phyloP scores from a whole-genome alignment of 1,284 basidiomycete species.

The Vanrija pseudolonga region DNA sequence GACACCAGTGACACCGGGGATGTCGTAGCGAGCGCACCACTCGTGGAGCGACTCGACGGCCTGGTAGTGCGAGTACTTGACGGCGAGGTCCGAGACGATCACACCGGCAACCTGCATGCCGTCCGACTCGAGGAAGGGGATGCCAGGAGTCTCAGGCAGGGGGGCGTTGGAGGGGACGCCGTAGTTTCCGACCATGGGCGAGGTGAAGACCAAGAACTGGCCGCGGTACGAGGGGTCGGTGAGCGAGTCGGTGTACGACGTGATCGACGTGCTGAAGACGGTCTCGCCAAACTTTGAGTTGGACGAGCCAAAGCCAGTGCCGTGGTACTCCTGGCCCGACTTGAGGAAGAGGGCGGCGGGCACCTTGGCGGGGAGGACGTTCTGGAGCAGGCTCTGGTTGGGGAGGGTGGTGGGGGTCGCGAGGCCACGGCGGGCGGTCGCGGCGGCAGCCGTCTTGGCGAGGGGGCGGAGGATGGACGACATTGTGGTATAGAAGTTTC shows the following conservation, averaged over 20 bases:
- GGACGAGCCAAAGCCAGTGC: slow-evolving; percentile 83
- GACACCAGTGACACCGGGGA: slow-evolving; percentile 93
- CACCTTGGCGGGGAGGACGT: slow-evolving; percentile 47
- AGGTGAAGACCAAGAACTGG: slow-evolving; percentile 97
- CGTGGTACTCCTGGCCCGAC: slow-evolving; percentile 85
- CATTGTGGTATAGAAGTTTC: slow-evolving; percentile 5
- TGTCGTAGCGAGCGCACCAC: slow-evolving; percentile 86
- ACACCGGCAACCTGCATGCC: slow-evolving; percentile 89
- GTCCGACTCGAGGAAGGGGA: slow-evolving; percentile 84
- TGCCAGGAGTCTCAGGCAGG: slow-evolving; percentile 73
- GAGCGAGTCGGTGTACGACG: slow-evolving; percentile 99
- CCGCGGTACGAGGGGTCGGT: slow-evolving; percentile 98
- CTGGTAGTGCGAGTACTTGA: slow-evolving; percentile 90
- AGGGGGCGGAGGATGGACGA: slow-evolving; percentile 19
- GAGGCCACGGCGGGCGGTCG: slow-evolving; percentile 14
- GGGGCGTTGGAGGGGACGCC: slow-evolving; percentile 87
- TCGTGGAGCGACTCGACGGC: slow-evolving; percentile 89
- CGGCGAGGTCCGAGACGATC: slow-evolving; percentile 90
- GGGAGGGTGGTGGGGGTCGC: slow-evolving; percentile 17
- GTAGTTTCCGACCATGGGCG: slow-evolving; percentile 98
- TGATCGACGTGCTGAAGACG: slow-evolving; percentile 98
- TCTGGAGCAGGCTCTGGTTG: slow-evolving; percentile 23
- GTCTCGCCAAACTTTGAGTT: slow-evolving; percentile 92
- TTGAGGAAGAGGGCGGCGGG: slow-evolving; percentile 91
- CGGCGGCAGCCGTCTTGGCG: slow-evolving; percentile 1